Conservation (phyloP, 352 stramenopile species). For the Phytophthora colocasiae region DNA sequence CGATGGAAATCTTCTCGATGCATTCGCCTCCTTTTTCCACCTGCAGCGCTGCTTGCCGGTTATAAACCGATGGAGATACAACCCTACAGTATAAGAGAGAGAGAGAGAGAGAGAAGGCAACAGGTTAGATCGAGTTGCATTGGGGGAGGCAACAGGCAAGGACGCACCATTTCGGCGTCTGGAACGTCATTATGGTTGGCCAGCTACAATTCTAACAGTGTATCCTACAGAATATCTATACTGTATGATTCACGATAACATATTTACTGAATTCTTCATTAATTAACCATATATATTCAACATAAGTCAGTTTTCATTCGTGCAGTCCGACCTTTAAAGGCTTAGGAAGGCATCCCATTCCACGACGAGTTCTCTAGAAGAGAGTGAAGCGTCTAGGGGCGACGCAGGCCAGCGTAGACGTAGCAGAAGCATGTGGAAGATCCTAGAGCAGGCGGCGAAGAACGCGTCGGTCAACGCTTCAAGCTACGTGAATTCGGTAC, state of each 20-base stretch:
- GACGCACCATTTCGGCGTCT: conserved; percentile 31
- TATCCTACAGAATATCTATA: too few relatives aligned
- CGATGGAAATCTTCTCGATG: conserved; percentile 57
- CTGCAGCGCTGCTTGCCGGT: conserved; percentile 55
- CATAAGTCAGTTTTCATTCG: conserved; percentile 4
- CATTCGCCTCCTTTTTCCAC: conserved; percentile 58
- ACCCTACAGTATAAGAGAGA: conserved; percentile 43
- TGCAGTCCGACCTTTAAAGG: background rate
- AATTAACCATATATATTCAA: too few relatives aligned
- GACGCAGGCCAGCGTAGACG: conserved; percentile 11
- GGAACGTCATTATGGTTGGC: conserved; percentile 19
- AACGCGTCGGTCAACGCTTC: conserved; percentile 73
- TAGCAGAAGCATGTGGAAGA: conserved; percentile 65
- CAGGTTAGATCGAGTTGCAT: background rate
- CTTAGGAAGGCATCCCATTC: background rate
- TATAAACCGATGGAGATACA: conserved; percentile 46
- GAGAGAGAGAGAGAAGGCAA: background rate
- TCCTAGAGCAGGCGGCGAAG: conserved; percentile 83
- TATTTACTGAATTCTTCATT: too few relatives aligned
- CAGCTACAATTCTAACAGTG: too few relatives aligned
- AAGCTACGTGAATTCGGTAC: conserved; percentile 72
- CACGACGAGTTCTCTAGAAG: conserved; percentile 3
- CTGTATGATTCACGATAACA: too few relatives aligned
- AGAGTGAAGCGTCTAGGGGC: background rate
- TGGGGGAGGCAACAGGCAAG: background rate